These are phyloP conservation scores for Talaromyces wortmannii DNA, from an alignment of 495 filamentous ascomycete species.

Conservation along the genomic window DNA sequence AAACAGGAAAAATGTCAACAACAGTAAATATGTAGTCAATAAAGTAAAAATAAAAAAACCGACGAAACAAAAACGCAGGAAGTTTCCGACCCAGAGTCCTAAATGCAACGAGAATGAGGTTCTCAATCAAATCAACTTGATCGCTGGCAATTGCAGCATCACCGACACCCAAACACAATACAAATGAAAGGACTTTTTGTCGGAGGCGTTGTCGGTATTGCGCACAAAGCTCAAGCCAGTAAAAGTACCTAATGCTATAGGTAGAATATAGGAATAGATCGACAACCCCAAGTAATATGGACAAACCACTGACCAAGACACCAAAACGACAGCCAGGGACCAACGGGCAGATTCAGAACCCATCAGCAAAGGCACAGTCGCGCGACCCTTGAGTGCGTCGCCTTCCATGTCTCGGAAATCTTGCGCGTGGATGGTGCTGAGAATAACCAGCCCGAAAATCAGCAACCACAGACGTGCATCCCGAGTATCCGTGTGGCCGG, in stretches of 20 bases:
- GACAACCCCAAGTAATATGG: not conserved
- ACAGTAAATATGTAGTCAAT: too few relatives aligned
- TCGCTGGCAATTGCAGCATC: conserved; percentile 4
- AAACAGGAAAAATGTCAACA: too few relatives aligned
- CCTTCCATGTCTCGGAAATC: conserved; percentile 14
- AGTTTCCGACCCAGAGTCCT: too few relatives aligned
- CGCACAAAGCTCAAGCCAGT: conserved; percentile 1
- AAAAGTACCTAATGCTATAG: not conserved
- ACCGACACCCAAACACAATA: conserved; percentile 3
- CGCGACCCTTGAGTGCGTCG: conserved; percentile 24
- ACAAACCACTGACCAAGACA: conserved; percentile 22
- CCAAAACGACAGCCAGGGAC: conserved; percentile 25
- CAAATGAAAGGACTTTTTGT: conserved; percentile 4
- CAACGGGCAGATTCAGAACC: conserved; percentile 36
- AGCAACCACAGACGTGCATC: conserved; percentile 6
- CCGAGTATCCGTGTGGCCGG: not conserved
- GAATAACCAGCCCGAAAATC: conserved; percentile 30
- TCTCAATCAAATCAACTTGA: not conserved
- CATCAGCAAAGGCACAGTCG: conserved; percentile 30
- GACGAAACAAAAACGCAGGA: too few relatives aligned
- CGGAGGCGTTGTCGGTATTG: conserved; percentile 1
- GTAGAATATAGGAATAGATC: not conserved
- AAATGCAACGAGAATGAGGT: not conserved
- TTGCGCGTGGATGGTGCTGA: conserved; percentile 20
- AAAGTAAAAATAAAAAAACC: too few relatives aligned